Evolutionary conservation across 2,329 filamentous ascomycete genomes (phyloP).

Genomic region (Zymoseptoria passerinii): DNA sequence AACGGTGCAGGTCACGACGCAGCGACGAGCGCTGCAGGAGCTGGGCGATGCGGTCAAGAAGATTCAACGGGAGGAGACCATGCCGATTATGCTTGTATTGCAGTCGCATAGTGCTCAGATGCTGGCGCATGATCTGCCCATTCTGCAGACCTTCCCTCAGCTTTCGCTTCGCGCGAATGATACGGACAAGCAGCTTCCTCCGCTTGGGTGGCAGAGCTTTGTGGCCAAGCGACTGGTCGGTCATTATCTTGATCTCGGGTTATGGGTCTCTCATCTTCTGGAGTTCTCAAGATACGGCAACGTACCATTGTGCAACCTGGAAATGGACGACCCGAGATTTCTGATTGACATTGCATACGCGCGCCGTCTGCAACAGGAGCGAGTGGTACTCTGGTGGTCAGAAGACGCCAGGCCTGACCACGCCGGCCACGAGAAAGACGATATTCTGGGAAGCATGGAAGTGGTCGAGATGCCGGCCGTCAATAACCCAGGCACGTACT

Average conservation of each 20-base stretch:
- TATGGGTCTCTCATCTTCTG: constrained; percentile 83
- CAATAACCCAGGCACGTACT: constrained; percentile 89
- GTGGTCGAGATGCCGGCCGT: constrained; percentile 79
- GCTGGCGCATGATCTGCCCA: constrained; percentile 75
- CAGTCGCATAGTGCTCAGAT: constrained; percentile 80
- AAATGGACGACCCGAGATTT: constrained; percentile 87
- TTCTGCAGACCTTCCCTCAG: constrained; percentile 75
- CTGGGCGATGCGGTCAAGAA: constrained; percentile 83
- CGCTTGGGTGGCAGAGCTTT: constrained; percentile 87
- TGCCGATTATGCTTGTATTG: constrained; percentile 74
- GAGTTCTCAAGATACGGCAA: constrained; percentile 87
- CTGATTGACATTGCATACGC: constrained; percentile 95
- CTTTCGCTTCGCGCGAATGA: constrained; percentile 73
- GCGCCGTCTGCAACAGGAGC: constrained; percentile 77
- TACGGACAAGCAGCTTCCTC: constrained; percentile 77
- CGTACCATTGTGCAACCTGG: constrained; percentile 88
- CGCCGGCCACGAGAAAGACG: constrained; percentile 89
- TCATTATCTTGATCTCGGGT: constrained; percentile 85
- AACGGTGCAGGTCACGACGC: constrained; percentile 77
- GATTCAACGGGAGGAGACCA: constrained; percentile 74
- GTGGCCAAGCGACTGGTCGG: constrained; percentile 77
- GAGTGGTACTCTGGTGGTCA: constrained; percentile 97
- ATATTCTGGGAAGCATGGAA: constrained; percentile 74
- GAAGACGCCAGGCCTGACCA: constrained; percentile 80
- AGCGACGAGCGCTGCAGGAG: constrained; percentile 80